A percentile compares a stretch with the other conserved stretches of the same genome.
phyloP scores from a whole-genome alignment of 371 early-diverging fungal genomes.

The Mucor sp. region DNA sequence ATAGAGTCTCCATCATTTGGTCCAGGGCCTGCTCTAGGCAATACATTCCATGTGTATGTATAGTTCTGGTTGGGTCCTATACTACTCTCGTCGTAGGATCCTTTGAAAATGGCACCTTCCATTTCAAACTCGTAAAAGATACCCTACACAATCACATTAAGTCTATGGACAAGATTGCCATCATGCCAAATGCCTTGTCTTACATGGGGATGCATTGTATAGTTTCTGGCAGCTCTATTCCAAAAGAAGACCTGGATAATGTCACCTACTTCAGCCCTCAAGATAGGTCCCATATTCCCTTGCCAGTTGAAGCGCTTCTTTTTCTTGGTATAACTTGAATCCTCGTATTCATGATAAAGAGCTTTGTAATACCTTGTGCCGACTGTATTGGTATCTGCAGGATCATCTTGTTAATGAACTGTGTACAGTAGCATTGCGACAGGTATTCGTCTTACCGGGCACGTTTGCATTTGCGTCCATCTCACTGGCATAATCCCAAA shows the following conservation, averaged over 20 bases:
- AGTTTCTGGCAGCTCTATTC: conserved; percentile 41
- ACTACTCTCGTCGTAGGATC: conserved; percentile 24
- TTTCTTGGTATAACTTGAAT: conserved; percentile 31
- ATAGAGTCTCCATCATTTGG: conserved; percentile 45
- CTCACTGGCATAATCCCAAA: conserved; percentile 50
- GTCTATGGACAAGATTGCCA: background rate
- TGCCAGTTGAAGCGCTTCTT: conserved; percentile 39
- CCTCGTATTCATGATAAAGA: conserved; percentile 51
- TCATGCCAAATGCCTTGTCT: background rate
- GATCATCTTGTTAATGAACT: background rate
- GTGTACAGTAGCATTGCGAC: background rate
- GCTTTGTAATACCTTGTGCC: conserved; percentile 53
- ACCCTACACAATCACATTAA: conserved; percentile 25
- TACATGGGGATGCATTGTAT: conserved; percentile 58
- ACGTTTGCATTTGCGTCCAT: background rate
- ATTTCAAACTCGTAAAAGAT: conserved; percentile 51
- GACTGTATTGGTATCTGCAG: conserved; percentile 12
- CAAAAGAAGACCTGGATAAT: conserved; percentile 45
- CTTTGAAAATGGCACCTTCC: conserved; percentile 55
- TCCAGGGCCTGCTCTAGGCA: conserved; percentile 50
- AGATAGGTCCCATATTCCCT: conserved; percentile 51
- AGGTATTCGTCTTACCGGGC: conserved; percentile 18
- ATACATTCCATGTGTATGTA: conserved; percentile 49
- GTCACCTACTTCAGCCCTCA: conserved; percentile 56
- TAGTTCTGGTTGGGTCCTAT: conserved; percentile 41